phyloP scores from a whole-genome alignment of 2,329 filamentous ascomycete species.

The Pseudopithomyces maydicus region DNA sequence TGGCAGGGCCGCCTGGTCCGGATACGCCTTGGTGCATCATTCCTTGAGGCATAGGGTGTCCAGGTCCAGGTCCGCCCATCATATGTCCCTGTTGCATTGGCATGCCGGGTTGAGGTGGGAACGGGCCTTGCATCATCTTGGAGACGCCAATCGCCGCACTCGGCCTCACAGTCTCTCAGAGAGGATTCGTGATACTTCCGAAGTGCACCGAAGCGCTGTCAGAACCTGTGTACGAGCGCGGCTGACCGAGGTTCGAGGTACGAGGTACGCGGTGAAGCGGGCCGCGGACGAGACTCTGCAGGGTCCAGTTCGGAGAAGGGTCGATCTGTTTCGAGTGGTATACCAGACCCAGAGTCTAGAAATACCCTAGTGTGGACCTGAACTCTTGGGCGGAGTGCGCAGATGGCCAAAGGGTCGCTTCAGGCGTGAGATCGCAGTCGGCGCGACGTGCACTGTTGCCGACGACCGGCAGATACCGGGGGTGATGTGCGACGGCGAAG shows the following conservation, averaged over 20 bases:
- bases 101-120: conserved; percentile 73
- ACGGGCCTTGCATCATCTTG: conserved; percentile 75
- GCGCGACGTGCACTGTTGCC: conserved; percentile 23
- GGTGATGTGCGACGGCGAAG: conserved; percentile 26
- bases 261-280: conserved; percentile 13
- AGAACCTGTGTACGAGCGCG: not conserved
- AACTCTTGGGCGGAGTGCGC: not conserved
- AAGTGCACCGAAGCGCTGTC: not conserved
- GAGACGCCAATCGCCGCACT: conserved; percentile 15
- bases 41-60: conserved; percentile 70
- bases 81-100: conserved; percentile 69
- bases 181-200: conserved; percentile 11
- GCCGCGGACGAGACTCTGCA: conserved; percentile 20
- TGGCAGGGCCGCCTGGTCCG: conserved; percentile 71
- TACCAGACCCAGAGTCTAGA: not conserved
- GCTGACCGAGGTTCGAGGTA: conserved; percentile 1
- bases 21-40: conserved; percentile 77
- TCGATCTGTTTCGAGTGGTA: not conserved
- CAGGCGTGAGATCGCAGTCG: conserved; percentile 25
- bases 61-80: conserved; percentile 70
- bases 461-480: conserved; percentile 30
- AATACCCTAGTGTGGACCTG: not conserved
- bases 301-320: not conserved
- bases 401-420: conserved; percentile 15
- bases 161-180: conserved; percentile 14